Evolutionary conservation across 768 basidiomycete species (phyloP), one percentile per base, ranked within the genome.

Genomic region (Termitomyces sp.): DNA sequence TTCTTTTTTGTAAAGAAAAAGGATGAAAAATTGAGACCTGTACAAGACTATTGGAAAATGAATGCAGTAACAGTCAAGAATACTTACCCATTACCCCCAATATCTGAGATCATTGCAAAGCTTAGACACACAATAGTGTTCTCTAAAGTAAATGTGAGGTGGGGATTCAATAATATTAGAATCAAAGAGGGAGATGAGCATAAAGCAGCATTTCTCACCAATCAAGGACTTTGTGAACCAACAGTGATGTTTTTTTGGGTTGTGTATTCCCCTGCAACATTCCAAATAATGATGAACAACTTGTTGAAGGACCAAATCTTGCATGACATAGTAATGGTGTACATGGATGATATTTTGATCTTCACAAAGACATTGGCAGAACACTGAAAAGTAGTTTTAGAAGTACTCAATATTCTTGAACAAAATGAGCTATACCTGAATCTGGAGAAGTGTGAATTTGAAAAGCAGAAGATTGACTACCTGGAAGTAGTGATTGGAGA

Each of bases 181-280:
- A 64, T 80, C 23, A 69, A 73, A 42, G 76, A 73, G 42, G 76
- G 74, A 2, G 68, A 79, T 50, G 66, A 78, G 61, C 71, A 66
- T 68, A 80, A 76, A 58, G 75, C 69, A 1, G 73, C 68, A 16
- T 74, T 83, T 59, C 46, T 40, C 4, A 48, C 35, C 25, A 21
- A 40, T 37, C 8, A 21, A 19, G 46, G 46, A 5, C 46, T 45
- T 1, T 55, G 30, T 9, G 7, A 45, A 23, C 74, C 58, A 35
- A 57, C 59, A 27, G 75, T 73, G 21, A 78, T 74, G 74, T 76
- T 68, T 45, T n/a, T 77, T 66, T 45, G 72, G 73, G 0, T 49
- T 69, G 14, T 70, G 59, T 34, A 76, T 32, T 66, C 75, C 3
- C 66, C 66, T 1, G 51, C 59, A 1, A 71, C 67, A 0, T 62